Conservation (phyloP, 2,329 filamentous ascomycete genomes). For the Penicillium sp. region DNA sequence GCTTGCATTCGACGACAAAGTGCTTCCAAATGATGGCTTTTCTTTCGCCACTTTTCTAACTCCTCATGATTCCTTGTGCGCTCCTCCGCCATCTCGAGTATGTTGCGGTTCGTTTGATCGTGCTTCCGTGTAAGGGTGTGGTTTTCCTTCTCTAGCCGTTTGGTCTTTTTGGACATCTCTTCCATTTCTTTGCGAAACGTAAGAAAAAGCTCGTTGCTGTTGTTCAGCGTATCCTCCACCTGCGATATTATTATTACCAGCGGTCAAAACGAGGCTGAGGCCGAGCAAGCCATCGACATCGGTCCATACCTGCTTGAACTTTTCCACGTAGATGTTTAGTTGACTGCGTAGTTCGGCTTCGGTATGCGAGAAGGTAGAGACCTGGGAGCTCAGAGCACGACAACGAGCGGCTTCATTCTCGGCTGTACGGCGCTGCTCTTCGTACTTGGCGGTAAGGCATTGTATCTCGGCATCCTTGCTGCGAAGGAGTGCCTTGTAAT, state of each 20-base stretch:
- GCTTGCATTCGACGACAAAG: slow-evolving; percentile 95
- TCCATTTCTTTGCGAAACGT: slow-evolving; percentile 99
- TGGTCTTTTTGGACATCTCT: slow-evolving; percentile 98
- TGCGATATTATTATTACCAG: too few relatives aligned
- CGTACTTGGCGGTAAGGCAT: slow-evolving; percentile 76
- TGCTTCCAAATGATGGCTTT: slow-evolving; percentile 83
- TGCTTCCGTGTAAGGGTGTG: slow-evolving; percentile 83
- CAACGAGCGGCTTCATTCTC: slow-evolving; percentile 72
- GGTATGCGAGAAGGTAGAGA: slow-evolving; percentile 90
- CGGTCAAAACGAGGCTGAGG: too few relatives aligned
- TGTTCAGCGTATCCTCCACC: slow-evolving; percentile 98
- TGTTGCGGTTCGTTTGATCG: slow-evolving; percentile 85
- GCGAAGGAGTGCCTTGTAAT: slow-evolving; percentile 83
- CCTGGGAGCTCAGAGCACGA: slow-evolving; percentile 78
- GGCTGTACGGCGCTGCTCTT: slow-evolving; percentile 79
- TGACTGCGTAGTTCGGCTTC: slow-evolving; percentile 92
- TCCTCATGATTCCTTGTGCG: slow-evolving; percentile 66
- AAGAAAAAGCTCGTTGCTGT: slow-evolving; percentile 92
- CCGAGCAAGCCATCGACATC: too few relatives aligned
- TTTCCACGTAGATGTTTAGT: slow-evolving; percentile 96
- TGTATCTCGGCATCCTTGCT: slow-evolving; percentile 95
- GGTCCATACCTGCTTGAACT: slow-evolving; percentile 94
- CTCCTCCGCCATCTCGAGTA: slow-evolving; percentile 94
- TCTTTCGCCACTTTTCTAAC: slow-evolving; percentile 69
- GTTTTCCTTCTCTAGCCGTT: slow-evolving; percentile 93